phyloP scores from a whole-genome alignment of 148 eudicot species.

The Silene conica region DNA sequence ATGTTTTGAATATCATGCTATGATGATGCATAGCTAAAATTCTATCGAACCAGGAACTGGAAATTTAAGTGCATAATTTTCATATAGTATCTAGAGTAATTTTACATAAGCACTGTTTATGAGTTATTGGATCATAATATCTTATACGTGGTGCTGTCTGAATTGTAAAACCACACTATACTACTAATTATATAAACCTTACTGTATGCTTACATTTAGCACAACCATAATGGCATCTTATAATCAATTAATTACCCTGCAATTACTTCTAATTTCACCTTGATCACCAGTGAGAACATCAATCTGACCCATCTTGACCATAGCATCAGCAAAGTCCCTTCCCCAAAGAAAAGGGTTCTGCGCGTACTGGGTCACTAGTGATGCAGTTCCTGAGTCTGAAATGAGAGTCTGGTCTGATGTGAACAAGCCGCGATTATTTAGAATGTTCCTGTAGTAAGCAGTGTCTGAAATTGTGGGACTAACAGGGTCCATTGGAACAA shows the following conservation, averaged over 20 bases:
- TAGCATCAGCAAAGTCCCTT: conserved; percentile 57
- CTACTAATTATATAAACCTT: background rate
- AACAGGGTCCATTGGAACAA: conserved; percentile 66
- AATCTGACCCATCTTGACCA: conserved; percentile 72
- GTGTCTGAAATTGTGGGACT: conserved; percentile 44
- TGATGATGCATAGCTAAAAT: background rate
- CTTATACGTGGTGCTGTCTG: conserved; percentile 3
- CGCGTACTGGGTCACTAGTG: conserved; percentile 49
- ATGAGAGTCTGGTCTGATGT: conserved; percentile 65
- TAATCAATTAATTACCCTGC: conserved; percentile 49
- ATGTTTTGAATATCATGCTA: background rate
- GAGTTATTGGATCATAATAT: conserved; percentile 7
- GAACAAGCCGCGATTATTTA: conserved; percentile 53
- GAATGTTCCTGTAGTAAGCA: conserved; percentile 48
- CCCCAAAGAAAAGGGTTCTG: conserved; percentile 39
- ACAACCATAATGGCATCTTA: background rate
- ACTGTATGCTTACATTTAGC: background rate
- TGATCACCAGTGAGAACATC: conserved; percentile 54
- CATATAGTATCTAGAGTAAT: conserved; percentile 3
- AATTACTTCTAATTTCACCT: conserved; percentile 63
- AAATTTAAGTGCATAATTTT: background rate
- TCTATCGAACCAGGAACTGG: background rate
- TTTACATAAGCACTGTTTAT: conserved; percentile 11
- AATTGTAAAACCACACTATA: conserved; percentile 16
- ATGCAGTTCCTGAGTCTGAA: conserved; percentile 31